phyloP scores from a whole-genome alignment of 164 flowering plant genomes.

The Chimonanthus praecox region DNA sequence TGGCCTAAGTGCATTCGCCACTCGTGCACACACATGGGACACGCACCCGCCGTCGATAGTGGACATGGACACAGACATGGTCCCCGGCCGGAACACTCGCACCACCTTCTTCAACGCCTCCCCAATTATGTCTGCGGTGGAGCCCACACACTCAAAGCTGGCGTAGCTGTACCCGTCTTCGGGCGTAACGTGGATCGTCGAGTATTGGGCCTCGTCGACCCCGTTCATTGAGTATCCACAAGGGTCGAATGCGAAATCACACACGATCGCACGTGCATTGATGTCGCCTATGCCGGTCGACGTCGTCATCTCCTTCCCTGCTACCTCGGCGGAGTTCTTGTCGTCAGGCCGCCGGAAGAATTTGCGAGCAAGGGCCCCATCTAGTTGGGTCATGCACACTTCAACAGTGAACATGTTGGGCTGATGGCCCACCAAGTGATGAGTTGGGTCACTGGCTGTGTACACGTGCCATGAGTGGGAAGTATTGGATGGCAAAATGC shows the following conservation, averaged over 20 bases:
- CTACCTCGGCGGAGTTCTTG: constrained; percentile 36
- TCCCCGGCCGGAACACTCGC: constrained; percentile 66
- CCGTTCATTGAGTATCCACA: constrained; percentile 99
- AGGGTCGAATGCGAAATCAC: constrained; percentile 91
- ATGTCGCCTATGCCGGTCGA: constrained; percentile 60
- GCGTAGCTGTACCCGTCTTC: constrained; percentile 96
- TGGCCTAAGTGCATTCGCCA: constrained; percentile 39
- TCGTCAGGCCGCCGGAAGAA: constrained; percentile 44
- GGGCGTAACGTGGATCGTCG: constrained; percentile 94
- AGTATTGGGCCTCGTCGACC: constrained; percentile 53
- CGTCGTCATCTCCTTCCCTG: constrained; percentile 77
- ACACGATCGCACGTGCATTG: constrained; percentile 40
- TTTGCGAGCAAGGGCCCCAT: constrained; percentile 39
- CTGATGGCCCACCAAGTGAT: not conserved
- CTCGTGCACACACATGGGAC: constrained; percentile 22
- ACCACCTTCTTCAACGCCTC: constrained; percentile 50
- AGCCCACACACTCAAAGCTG: constrained; percentile 75
- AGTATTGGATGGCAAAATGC: constrained; percentile 54
- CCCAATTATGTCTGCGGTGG: constrained; percentile 28
- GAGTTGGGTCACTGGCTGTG: constrained; percentile 38
- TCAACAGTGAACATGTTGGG: constrained; percentile 51
- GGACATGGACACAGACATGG: constrained; percentile 49
- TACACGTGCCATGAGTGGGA: constrained; percentile 83
- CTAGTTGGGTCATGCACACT: constrained; percentile 92
- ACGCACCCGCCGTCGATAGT: constrained; percentile 25